Evolutionary conservation across 1,284 basidiomycete genomes (phyloP).

Genomic region (Agroathelia rolfsii): DNA sequence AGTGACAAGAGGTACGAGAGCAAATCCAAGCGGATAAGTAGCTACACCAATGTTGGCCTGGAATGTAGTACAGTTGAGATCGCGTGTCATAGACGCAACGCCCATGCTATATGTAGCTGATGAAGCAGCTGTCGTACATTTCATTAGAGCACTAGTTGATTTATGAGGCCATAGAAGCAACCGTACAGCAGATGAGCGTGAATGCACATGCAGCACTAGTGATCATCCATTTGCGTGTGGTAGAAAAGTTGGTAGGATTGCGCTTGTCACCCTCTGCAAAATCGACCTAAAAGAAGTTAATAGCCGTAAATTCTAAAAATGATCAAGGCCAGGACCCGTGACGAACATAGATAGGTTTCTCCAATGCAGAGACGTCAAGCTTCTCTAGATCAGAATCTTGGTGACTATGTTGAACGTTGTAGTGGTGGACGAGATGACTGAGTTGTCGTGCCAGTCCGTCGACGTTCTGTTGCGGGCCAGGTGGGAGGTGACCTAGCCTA

Average conservation of each 20-base stretch:
- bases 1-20: slow-evolving; percentile 36
- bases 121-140: slow-evolving; percentile 19
- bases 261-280: slow-evolving; percentile 26
- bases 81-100: slow-evolving; percentile 29
- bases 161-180: slow-evolving; percentile 16
- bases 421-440: too few relatives aligned
- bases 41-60: slow-evolving; percentile 28
- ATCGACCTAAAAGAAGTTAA: slow-evolving; percentile 23
- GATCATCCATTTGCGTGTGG: slow-evolving; percentile 27
- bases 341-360: too few relatives aligned
- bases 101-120: slow-evolving; percentile 31
- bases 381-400: too few relatives aligned
- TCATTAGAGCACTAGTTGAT: slow-evolving; percentile 1
- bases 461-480: too few relatives aligned
- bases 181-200: too few relatives aligned
- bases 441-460: too few relatives aligned
- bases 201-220: slow-evolving; percentile 26
- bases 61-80: slow-evolving; percentile 28
- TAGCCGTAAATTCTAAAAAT: too few relatives aligned
- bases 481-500: too few relatives aligned
- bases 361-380: too few relatives aligned
- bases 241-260: slow-evolving; percentile 31
- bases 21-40: slow-evolving; percentile 37
- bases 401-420: too few relatives aligned
- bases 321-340: too few relatives aligned